phyloP scores from a whole-genome alignment of 768 basidiomycete genomes.

The Agaricus subrufescens region DNA sequence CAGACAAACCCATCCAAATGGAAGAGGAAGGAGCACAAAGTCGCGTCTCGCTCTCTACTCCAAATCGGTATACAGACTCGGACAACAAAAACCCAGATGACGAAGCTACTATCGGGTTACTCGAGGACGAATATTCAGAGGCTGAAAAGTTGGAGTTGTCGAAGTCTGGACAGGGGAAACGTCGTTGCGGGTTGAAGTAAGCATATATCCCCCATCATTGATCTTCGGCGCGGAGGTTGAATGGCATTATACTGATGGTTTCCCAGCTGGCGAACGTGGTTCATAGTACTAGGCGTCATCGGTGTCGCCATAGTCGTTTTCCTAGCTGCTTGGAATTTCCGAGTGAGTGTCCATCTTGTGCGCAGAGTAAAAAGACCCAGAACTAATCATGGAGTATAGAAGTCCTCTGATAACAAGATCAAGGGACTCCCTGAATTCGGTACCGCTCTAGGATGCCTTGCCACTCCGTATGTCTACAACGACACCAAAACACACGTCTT shows the following conservation, averaged over 20 bases:
- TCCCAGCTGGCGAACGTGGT: neutral
- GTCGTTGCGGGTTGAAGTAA: conserved; percentile 39
- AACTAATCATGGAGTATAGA: conserved; percentile 24
- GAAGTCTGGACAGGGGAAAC: conserved; percentile 19
- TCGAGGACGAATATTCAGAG: conserved; percentile 27
- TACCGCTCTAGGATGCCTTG: conserved; percentile 44
- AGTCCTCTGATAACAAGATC: conserved; percentile 36
- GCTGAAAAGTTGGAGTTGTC: conserved; percentile 25
- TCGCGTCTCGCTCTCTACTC: conserved; percentile 19
- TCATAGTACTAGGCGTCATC: neutral
- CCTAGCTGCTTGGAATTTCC: conserved; percentile 33
- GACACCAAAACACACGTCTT: conserved; percentile 28
- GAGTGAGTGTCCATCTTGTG: no score
- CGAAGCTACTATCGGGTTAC: conserved; percentile 15
- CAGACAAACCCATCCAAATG: conserved; percentile 38
- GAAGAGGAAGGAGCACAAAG: conserved; percentile 42
- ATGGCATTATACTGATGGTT: no score
- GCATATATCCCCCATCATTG: conserved; percentile 8
- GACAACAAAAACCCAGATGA: neutral
- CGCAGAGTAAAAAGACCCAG: neutral
- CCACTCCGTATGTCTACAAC: conserved; percentile 42
- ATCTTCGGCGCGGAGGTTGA: no score
- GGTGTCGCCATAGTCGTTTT: neutral
- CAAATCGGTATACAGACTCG: neutral
- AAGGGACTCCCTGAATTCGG: conserved; percentile 55